Evolutionary conservation across 306 rosid species (phyloP), one percentile per base, ranked within the genome.

Genomic region (Cercis canadensis): DNA sequence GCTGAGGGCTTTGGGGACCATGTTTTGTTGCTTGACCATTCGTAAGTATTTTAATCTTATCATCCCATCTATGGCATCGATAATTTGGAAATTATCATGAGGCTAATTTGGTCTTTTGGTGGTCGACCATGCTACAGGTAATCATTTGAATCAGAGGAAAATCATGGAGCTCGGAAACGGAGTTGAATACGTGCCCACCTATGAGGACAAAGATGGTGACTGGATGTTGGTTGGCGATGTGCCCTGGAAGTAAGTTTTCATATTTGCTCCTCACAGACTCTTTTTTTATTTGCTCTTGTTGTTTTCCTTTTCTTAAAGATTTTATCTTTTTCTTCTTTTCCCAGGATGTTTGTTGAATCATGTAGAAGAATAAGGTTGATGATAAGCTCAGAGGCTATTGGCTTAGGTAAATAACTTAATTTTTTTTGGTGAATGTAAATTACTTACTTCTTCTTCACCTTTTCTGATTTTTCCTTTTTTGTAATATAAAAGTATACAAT

Each of bases 161-260:
- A 73, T 69, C 3, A 70, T 65, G 78, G 95, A 84, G 59, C 58
- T 64, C 10, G 86, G 78, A 41, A 86, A 75, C 69, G 86, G 86
- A 10, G 59, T 77, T 5, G 95, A 89, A 18, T 89, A 85, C 79
- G 73, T 85, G 53, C 83, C 89, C 32, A 85, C 96, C 50, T 87
- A 85, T 29, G 93, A 90, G 71, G 91, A 90, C 72, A 85, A 62
- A 74, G 96, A 90, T 64, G 96, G 89, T 72, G 93, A 90, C 51
- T 90, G 91, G 96, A 90, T 90, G 96, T 78, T 89, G 33, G 81
- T 87, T 19, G 96, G 96, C 19, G 96, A 89, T 85, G 96, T 89
- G 5, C 96, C 96, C 0, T 90, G 96, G 96, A 85, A 85, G 96
- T 87, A 77, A 75, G 86, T 73, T 69, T 19, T 16, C n/a, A 29